Evolutionary conservation across 1,284 basidiomycete species (phyloP).

Genomic region (Ceratobasidium sp.): DNA sequence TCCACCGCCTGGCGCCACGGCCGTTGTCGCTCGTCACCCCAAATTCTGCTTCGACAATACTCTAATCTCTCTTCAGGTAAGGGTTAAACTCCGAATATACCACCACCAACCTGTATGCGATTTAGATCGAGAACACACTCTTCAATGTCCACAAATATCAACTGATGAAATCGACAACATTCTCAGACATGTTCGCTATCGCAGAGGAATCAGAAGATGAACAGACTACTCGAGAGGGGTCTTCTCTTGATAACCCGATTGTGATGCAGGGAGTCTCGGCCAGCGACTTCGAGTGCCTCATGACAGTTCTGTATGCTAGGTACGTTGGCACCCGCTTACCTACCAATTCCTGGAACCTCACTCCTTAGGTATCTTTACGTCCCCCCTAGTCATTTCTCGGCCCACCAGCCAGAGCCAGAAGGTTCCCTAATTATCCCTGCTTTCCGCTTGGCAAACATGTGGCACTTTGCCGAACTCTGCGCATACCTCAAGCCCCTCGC

Average conservation of each 20-base stretch:
- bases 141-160: slow-evolving; percentile 38
- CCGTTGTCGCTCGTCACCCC: not conserved
- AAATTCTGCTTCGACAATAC: slow-evolving; percentile 31
- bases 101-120: too few species aligned
- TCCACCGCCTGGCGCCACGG: not conserved
- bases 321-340: not conserved
- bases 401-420: not conserved
- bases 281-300: not conserved
- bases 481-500: not conserved
- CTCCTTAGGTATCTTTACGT: too few species aligned
- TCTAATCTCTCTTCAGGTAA: slow-evolving; percentile 8
- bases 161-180: slow-evolving; percentile 19
- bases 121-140: slow-evolving; percentile 5
- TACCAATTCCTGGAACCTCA: not conserved
- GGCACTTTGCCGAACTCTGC: slow-evolving; percentile 20
- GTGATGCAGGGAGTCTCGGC: not conserved
- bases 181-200: slow-evolving; percentile 8
- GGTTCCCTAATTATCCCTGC: slow-evolving; percentile 24
- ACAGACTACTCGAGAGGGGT: not conserved
- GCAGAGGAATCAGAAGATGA: not conserved
- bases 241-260: slow-evolving; percentile 13
- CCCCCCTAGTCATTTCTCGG: not conserved
- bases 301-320: slow-evolving; percentile 4
- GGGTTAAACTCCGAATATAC: too few species aligned
- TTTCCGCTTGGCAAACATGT: slow-evolving; percentile 28